A percentile compares a stretch with the other conserved stretches of the same genome.
phyloP scores from a whole-genome alignment of 805 yeast species.

The Metschnikowia cubensis region DNA sequence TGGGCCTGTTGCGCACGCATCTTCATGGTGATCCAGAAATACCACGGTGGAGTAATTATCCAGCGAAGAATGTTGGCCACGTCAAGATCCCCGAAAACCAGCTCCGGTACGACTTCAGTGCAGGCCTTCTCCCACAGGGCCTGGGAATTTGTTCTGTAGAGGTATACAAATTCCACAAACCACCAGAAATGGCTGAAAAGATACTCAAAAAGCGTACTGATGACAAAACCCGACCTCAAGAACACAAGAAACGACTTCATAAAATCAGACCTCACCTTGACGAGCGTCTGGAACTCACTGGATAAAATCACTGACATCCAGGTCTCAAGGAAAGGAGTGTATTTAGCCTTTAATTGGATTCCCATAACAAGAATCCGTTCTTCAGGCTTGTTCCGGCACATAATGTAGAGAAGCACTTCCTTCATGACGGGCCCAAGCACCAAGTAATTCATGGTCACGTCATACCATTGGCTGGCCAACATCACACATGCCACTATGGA shows the following conservation, averaged over 20 bases:
- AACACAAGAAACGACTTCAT: conserved; percentile 6
- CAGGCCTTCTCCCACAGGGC: not conserved
- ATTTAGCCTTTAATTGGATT: conserved; percentile 39
- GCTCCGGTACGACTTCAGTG: not conserved
- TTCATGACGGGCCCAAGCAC: conserved; percentile 37
- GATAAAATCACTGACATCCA: conserved; percentile 12
- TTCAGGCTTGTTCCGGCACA: conserved; percentile 46
- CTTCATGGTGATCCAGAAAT: not conserved
- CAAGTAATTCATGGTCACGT: conserved; percentile 17
- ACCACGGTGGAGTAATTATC: conserved; percentile 6
- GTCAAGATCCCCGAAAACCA: not conserved
- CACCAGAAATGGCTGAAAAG: conserved; percentile 33
- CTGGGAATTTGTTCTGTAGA: conserved; percentile 4
- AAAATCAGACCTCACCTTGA: not conserved
- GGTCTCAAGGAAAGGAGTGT: conserved; percentile 33
- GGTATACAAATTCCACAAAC: conserved; percentile 22
- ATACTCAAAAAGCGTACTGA: conserved; percentile 17
- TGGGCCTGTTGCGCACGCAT: not conserved
- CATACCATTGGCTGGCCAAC: conserved; percentile 12
- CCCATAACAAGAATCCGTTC: conserved; percentile 39
- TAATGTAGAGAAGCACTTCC: conserved; percentile 39
- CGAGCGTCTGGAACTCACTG: conserved; percentile 10
- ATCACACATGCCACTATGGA: conserved; percentile 22
- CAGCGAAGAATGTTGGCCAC: not conserved
- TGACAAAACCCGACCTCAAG: conserved; percentile 10